Percentiles rank a stretch among this genome's conserved stretches.
These are phyloP conservation scores for Euphorbia lathyris DNA, from an alignment of 345 rosid species.

Conservation along the genomic window DNA sequence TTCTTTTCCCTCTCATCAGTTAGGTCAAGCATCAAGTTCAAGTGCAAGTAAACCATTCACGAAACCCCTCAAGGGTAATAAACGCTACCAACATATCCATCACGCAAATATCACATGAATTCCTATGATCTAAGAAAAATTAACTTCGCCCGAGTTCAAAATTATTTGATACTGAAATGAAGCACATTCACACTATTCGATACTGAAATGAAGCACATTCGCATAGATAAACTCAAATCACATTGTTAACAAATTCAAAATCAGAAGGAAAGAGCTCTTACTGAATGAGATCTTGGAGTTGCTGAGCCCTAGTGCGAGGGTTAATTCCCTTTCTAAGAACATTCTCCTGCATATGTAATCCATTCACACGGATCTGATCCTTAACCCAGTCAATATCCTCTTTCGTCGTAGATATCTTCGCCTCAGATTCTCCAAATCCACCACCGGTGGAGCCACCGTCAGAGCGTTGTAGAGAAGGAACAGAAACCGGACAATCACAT, in stretches of 20 bases:
- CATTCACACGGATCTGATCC: slow-evolving; percentile 79
- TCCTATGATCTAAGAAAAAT: neutral
- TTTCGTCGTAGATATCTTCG: slow-evolving; percentile 42
- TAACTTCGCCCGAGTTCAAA: neutral
- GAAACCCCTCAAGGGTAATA: neutral
- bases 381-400: slow-evolving; percentile 83
- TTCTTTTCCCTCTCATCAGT: neutral
- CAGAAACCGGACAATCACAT: slow-evolving; percentile 38
- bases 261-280: slow-evolving; percentile 24
- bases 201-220: neutral
- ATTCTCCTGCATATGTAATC: slow-evolving; percentile 88
- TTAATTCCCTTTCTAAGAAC: slow-evolving; percentile 92
- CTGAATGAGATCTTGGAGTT: slow-evolving; percentile 78
- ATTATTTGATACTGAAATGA: too few relatives aligned
- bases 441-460: neutral
- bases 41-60: neutral
- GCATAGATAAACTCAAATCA: neutral
- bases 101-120: neutral
- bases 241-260: neutral
- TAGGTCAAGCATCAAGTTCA: neutral
- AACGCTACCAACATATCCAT: neutral
- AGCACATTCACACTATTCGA: too few relatives aligned
- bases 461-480: slow-evolving; percentile 26
- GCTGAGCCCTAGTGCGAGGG: slow-evolving; percentile 92
- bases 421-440: slow-evolving; percentile 8